A percentile compares a stretch with the other conserved stretches of the same genome.
phyloP scores from a whole-genome alignment of 2,329 filamentous ascomycete species.

The Colletotrichum abscissum region DNA sequence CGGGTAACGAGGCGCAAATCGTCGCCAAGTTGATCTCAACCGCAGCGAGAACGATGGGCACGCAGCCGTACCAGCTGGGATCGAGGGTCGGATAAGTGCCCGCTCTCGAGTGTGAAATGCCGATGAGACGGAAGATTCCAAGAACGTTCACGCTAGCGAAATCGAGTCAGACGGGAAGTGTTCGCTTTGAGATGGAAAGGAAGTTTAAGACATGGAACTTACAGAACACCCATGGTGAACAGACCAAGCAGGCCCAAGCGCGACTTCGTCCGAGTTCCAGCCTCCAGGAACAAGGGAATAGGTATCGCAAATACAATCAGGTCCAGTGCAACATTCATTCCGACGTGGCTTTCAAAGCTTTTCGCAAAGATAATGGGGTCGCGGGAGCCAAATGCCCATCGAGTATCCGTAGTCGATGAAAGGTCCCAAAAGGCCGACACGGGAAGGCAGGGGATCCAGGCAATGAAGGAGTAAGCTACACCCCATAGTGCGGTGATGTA shows the following conservation, averaged over 20 bases:
- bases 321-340: conserved; percentile 46
- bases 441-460: conserved; percentile 47
- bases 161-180: conserved; percentile 18
- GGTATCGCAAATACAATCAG: conserved; percentile 46
- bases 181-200: neutral
- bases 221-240: conserved; percentile 46
- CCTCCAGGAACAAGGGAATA: conserved; percentile 42
- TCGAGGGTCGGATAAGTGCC: conserved; percentile 47
- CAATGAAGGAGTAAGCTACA: conserved; percentile 42
- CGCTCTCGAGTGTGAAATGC: conserved; percentile 43
- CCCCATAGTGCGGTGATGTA: conserved; percentile 45
- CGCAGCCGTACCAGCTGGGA: conserved; percentile 49
- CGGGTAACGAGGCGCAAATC: conserved; percentile 28
- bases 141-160: conserved; percentile 28
- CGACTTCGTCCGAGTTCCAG: conserved; percentile 41
- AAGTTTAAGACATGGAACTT: conserved; percentile 31
- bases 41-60: conserved; percentile 45
- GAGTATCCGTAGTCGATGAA: neutral
- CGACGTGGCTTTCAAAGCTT: conserved; percentile 43
- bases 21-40: conserved; percentile 45
- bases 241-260: conserved; percentile 44
- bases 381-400: conserved; percentile 46
- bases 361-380: conserved; percentile 39
- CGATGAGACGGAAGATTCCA: conserved; percentile 44
- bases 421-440: conserved; percentile 46